Percentiles rank a stretch among this genome's conserved stretches.
phyloP scores from a whole-genome alignment of 768 basidiomycete genomes.

The Boletus pseudopeckii region DNA sequence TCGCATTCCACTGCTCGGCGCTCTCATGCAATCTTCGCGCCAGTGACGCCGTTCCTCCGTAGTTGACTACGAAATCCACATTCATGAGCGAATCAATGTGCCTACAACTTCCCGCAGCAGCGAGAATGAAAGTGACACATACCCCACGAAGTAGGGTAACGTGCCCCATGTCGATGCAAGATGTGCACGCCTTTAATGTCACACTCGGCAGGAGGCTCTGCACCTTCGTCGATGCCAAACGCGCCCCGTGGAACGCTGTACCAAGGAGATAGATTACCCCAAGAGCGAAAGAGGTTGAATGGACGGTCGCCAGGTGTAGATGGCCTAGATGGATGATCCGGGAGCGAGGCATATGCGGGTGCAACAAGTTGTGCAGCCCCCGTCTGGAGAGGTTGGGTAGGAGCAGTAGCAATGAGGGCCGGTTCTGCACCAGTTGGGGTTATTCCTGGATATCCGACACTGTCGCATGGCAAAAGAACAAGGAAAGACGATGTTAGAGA shows the following conservation, averaged over 20 bases:
- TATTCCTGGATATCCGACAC: constrained; percentile 70
- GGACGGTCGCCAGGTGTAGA: constrained; percentile 23
- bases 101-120: background rate
- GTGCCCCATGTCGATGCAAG: constrained; percentile 79
- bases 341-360: constrained; percentile 36
- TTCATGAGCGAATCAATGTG: background rate
- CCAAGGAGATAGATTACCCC: constrained; percentile 89
- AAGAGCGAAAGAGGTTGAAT: constrained; percentile 70
- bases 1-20: constrained; percentile 59
- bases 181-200: constrained; percentile 71
- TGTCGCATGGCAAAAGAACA: background rate
- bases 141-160: constrained; percentile 68
- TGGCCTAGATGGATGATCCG: constrained; percentile 7
- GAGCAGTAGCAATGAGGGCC: constrained; percentile 68
- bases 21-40: constrained; percentile 51
- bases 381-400: constrained; percentile 74
- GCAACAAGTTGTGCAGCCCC: constrained; percentile 61
- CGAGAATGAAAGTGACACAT: constrained; percentile 22
- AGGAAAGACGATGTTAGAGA: background rate
- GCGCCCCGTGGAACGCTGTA: constrained; percentile 62
- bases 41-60: constrained; percentile 60
- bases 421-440: constrained; percentile 82
- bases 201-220: constrained; percentile 69
- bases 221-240: constrained; percentile 72
- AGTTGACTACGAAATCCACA: constrained; percentile 39